phyloP scores from a whole-genome alignment of 2,329 filamentous ascomycete species.

The Massarina eburnea region DNA sequence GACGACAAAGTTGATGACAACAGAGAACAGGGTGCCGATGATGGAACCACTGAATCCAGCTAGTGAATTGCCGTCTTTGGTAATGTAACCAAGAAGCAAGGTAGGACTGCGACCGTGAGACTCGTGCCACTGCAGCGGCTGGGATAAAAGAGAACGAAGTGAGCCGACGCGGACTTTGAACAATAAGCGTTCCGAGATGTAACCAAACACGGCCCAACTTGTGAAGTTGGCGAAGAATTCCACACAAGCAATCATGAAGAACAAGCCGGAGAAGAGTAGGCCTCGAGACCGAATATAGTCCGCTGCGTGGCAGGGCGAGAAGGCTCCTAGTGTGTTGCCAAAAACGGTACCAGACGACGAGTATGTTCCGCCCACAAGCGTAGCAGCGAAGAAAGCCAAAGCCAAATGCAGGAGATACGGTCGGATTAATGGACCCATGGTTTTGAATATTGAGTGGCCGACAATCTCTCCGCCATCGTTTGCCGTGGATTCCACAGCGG shows the following conservation, averaged over 20 bases:
- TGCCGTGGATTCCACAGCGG: slow-evolving; percentile 2
- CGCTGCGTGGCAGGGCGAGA: slow-evolving; percentile 57
- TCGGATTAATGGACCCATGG: slow-evolving; percentile 44
- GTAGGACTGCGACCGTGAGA: slow-evolving; percentile 64
- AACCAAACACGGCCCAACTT: slow-evolving; percentile 61
- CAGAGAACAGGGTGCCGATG: slow-evolving; percentile 68
- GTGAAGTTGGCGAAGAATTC: slow-evolving; percentile 64
- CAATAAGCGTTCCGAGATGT: slow-evolving; percentile 65
- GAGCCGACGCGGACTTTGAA: slow-evolving; percentile 65
- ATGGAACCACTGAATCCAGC: slow-evolving; percentile 71
- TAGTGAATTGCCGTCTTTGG: slow-evolving; percentile 67
- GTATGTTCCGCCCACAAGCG: slow-evolving; percentile 60
- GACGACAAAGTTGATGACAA: slow-evolving; percentile 66
- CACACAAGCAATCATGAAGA: slow-evolving; percentile 62
- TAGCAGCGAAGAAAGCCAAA: slow-evolving; percentile 53
- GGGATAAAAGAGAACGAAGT: slow-evolving; percentile 65
- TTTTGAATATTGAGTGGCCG: slow-evolving; percentile 28
- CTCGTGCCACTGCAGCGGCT: slow-evolving; percentile 72
- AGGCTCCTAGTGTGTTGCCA: slow-evolving; percentile 59
- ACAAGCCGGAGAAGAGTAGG: slow-evolving; percentile 59
- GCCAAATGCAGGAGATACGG: slow-evolving; percentile 50
- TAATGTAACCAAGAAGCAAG: slow-evolving; percentile 67
- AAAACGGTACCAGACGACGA: slow-evolving; percentile 62
- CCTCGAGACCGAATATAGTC: slow-evolving; percentile 53
- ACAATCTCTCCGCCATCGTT: slow-evolving; percentile 20